Evolutionary conservation across 257 asterid species (phyloP).

Genomic region (Solanum rostratum): DNA sequence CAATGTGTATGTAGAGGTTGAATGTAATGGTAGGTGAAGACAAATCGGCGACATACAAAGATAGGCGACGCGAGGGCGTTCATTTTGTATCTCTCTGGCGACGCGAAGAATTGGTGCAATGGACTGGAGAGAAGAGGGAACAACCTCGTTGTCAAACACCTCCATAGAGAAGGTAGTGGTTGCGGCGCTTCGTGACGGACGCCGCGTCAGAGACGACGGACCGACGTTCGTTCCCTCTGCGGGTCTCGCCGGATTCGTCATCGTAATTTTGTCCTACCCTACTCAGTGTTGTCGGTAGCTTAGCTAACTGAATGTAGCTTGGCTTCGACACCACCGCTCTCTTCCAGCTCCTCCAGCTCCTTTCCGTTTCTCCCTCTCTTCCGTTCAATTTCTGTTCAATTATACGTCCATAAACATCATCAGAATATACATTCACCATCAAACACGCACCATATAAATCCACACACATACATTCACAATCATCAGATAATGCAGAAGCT

Average conservation of each 20-base stretch:
- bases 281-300: neutral
- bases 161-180: conserved; percentile 80
- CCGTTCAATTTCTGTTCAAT: neutral
- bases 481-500: neutral
- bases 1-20: neutral
- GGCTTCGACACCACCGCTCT: neutral
- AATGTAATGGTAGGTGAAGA: neutral
- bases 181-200: conserved; percentile 86
- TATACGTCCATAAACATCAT: neutral
- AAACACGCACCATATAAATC: neutral
- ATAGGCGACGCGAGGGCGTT: conserved; percentile 91
- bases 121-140: conserved; percentile 85
- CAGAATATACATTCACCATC: neutral
- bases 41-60: conserved; percentile 37
- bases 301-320: neutral
- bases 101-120: conserved; percentile 93
- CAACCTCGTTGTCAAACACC: conserved; percentile 92
- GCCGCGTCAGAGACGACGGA: conserved; percentile 45
- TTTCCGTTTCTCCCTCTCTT: neutral
- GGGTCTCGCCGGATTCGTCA: neutral
- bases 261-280: neutral
- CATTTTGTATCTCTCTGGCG: conserved; percentile 67
- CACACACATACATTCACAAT: neutral
- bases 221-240: neutral
- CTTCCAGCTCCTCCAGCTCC: conserved; percentile 1